These are phyloP conservation scores for Akanthomyces dipterigenus DNA, from an alignment of 2,329 filamentous ascomycete species.

Conservation along the genomic window DNA sequence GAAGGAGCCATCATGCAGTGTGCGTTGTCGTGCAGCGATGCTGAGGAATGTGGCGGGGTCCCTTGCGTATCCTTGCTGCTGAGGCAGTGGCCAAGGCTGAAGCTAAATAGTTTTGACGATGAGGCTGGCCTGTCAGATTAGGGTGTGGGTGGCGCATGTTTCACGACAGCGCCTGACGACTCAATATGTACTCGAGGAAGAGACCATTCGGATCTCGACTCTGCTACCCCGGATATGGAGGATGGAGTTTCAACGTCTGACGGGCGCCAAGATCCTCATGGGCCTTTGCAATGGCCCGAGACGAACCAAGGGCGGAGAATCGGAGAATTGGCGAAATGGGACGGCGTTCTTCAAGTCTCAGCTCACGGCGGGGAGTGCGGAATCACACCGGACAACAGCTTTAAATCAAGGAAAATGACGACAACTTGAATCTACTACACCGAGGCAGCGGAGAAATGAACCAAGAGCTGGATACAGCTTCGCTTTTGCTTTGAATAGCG, in stretches of 20 bases:
- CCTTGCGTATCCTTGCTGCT: neutral
- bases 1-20: slow-evolving; percentile 25
- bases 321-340: slow-evolving; percentile 8
- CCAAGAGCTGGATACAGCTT: neutral
- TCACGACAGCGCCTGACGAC: neutral
- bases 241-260: neutral
- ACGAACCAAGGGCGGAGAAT: neutral
- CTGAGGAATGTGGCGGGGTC: neutral
- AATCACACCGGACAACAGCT: neutral
- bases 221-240: slow-evolving; percentile 4
- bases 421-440: neutral
- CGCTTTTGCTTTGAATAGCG: neutral
- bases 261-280: neutral
- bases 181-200: slow-evolving; percentile 1
- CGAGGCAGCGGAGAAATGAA: slow-evolving; percentile 1
- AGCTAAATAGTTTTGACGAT: neutral
- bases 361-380: neutral
- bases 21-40: slow-evolving; percentile 1
- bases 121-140: neutral
- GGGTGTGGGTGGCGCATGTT: neutral
- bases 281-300: neutral
- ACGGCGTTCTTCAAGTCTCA: neutral
- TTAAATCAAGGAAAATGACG: neutral
- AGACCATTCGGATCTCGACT: neutral
- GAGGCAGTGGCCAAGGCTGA: neutral